phyloP scores from a whole-genome alignment of 345 rosid species.

The Citrus hindsii region DNA sequence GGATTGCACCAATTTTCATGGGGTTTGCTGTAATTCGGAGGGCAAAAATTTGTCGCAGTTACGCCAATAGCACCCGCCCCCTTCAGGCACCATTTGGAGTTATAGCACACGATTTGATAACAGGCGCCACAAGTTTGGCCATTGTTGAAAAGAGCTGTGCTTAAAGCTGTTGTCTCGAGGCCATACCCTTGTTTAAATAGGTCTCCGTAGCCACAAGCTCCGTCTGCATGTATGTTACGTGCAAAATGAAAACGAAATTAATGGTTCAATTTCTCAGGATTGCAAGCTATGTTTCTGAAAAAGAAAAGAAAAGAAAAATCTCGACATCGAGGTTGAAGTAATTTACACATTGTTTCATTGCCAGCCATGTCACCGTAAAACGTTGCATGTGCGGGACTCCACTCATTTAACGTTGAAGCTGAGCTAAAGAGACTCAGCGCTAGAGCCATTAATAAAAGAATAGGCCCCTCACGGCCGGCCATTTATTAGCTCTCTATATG shows the following conservation, averaged over 20 bases:
- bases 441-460: neutral
- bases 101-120: conserved; percentile 25
- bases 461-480: neutral
- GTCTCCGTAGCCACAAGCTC: conserved; percentile 41
- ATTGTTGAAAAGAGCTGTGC: conserved; percentile 28
- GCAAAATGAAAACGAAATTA: neutral
- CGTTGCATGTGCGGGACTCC: conserved; percentile 10
- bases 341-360: conserved; percentile 5
- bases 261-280: too few species aligned
- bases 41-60: conserved; percentile 34
- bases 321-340: neutral
- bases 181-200: conserved; percentile 28
- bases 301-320: too few species aligned
- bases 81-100: conserved; percentile 31
- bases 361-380: conserved; percentile 9
- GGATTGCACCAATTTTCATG: conserved; percentile 34
- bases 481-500: neutral
- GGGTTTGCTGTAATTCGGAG: conserved; percentile 36
- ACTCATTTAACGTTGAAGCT: neutral
- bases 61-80: conserved; percentile 13
- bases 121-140: conserved; percentile 44
- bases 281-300: too few species aligned
- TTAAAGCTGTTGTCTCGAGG: conserved; percentile 30
- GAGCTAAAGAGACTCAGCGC: neutral
- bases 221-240: conserved; percentile 11